phyloP scores from a whole-genome alignment of 2,329 filamentous ascomycete species.

The Pseudocercospora ulei region DNA sequence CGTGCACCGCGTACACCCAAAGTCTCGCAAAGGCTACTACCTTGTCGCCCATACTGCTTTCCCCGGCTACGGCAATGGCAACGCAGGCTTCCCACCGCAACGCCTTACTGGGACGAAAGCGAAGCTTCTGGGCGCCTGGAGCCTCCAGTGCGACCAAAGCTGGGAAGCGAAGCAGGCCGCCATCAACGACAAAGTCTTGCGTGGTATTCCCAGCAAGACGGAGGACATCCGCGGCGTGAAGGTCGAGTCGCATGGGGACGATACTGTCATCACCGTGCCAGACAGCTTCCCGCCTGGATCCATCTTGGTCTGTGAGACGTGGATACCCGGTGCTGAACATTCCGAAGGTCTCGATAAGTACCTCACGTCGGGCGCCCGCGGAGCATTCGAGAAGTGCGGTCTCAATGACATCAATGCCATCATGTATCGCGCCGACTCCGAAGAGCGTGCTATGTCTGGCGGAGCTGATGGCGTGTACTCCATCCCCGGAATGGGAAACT shows the following conservation, averaged over 20 bases:
- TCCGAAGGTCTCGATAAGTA: constrained; percentile 73
- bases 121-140: constrained; percentile 81
- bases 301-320: constrained; percentile 91
- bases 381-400: constrained; percentile 64
- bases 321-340: constrained; percentile 81
- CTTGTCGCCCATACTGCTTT: constrained; percentile 93
- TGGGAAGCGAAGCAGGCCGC: constrained; percentile 57
- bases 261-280: constrained; percentile 69
- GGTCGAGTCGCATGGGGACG: constrained; percentile 60
- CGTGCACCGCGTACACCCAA: constrained; percentile 86
- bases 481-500: constrained; percentile 70
- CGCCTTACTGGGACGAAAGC: constrained; percentile 74
- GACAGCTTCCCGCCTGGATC: constrained; percentile 85
- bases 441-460: constrained; percentile 69
- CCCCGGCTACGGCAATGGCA: constrained; percentile 76
- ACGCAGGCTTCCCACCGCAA: constrained; percentile 69
- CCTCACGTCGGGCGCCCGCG: constrained; percentile 69
- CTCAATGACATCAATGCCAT: constrained; percentile 83
- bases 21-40: constrained; percentile 87
- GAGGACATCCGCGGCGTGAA: constrained; percentile 62
- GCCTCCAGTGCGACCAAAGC: constrained; percentile 74
- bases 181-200: constrained; percentile 60
- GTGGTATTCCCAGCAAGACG: constrained; percentile 75
- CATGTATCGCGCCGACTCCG: constrained; percentile 81
- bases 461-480: constrained; percentile 80